Evolutionary conservation across 176 grass and related monocot genomes (phyloP).

Genomic region (Microstegium vimineum): DNA sequence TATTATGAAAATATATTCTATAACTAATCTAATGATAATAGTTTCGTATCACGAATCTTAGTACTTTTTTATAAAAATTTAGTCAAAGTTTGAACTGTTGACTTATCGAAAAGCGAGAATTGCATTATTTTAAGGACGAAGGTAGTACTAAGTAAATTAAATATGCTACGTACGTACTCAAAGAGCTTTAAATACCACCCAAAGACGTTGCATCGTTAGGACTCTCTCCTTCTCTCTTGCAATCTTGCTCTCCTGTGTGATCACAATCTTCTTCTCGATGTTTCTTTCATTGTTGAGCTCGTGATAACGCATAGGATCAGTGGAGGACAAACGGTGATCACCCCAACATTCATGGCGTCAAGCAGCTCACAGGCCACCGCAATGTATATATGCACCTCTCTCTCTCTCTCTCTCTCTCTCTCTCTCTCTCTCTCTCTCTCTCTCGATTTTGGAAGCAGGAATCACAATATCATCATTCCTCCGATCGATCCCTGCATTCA

Average conservation of each 20-base stretch:
- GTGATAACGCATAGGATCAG: not conserved
- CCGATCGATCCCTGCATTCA: not conserved
- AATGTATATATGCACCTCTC: conserved; percentile 7
- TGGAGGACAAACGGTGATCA: not conserved
- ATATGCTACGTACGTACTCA: not conserved
- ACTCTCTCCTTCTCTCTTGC: too few relatives aligned
- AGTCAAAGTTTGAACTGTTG: too few relatives aligned
- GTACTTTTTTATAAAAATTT: too few relatives aligned
- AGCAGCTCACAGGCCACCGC: not conserved
- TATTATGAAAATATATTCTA: too few relatives aligned
- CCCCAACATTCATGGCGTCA: conserved; percentile 26
- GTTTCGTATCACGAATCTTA: too few relatives aligned
- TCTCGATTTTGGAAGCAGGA: not conserved
- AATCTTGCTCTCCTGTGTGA: too few relatives aligned
- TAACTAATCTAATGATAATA: too few relatives aligned
- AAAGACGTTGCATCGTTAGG: too few relatives aligned
- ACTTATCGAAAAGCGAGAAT: too few relatives aligned
- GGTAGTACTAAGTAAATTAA: too few relatives aligned
- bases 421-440: not conserved
- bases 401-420: not conserved
- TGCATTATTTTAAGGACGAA: too few relatives aligned
- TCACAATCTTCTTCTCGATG: not conserved
- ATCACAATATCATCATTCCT: too few relatives aligned
- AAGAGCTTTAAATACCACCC: not conserved
- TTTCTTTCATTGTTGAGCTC: not conserved